Evolutionary conservation across 208 protist species (phyloP).

Genomic region (Angomonas deanei): DNA sequence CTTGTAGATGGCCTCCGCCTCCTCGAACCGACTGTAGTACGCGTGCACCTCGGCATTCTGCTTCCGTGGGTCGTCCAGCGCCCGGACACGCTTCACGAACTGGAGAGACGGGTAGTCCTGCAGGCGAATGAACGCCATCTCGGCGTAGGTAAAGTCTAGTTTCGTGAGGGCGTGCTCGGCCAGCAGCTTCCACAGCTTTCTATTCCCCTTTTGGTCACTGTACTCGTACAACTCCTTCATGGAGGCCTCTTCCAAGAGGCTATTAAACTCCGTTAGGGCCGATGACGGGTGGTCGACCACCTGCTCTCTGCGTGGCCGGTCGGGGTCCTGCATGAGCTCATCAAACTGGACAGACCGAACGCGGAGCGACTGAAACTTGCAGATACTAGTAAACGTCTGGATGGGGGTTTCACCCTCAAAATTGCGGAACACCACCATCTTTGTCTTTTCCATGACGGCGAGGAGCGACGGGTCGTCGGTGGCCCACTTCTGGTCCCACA

Average conservation of each 20-base stretch:
- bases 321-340: slow-evolving; percentile 91
- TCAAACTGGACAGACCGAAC: slow-evolving; percentile 90
- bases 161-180: slow-evolving; percentile 88
- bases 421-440: slow-evolving; percentile 91
- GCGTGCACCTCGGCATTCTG: slow-evolving; percentile 95
- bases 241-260: slow-evolving; percentile 42
- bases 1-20: slow-evolving; percentile 94
- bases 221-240: slow-evolving; percentile 90
- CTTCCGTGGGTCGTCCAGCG: slow-evolving; percentile 90
- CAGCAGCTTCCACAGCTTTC: slow-evolving; percentile 92
- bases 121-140: slow-evolving; percentile 93
- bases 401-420: slow-evolving; percentile 89
- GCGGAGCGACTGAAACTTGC: slow-evolving; percentile 89
- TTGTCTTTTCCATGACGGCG: slow-evolving; percentile 94
- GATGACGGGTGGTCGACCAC: slow-evolving; percentile 88
- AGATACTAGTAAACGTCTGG: slow-evolving; percentile 86
- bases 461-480: slow-evolving; percentile 91
- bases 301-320: slow-evolving; percentile 81
- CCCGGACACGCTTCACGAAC: slow-evolving; percentile 92
- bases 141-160: slow-evolving; percentile 86
- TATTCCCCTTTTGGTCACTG: slow-evolving; percentile 87
- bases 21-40: slow-evolving; percentile 94
- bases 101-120: slow-evolving; percentile 95
- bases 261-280: slow-evolving; percentile 82
- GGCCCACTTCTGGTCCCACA: slow-evolving; percentile 93